Base-by-base conservation (phyloP, 305 asterid genomes). In the Withania somnifera region DNA sequence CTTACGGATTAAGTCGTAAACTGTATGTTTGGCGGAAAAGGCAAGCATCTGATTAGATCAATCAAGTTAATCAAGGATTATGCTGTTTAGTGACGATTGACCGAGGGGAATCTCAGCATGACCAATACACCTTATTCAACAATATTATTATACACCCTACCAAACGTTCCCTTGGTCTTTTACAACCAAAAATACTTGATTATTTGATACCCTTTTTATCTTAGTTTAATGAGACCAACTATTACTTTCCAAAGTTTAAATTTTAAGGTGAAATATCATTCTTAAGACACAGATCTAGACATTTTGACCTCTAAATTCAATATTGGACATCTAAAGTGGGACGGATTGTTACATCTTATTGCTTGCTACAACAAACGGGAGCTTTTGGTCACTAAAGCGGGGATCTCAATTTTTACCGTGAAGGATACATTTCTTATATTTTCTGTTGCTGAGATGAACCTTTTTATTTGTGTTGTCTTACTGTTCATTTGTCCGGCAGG, bases 401-500 rank as follows among this genome's bases (percentile, higher is more conserved):
- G 45, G 38, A 75, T 26, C 40, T 75, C 30, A n/a, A 75, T 14
- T 47, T 15, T 75, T 14, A 28, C 15, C 2, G 5, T n/a, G 47
- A 50, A 50, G 45, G 61, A 75, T 75, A 24, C 42, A 5, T 68
- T 38, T 40, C 77, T 68, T 68, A 20, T 20, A 11, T 34, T 40
- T 50, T 50, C 80, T 75, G 22, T 71, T 22, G 38, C 26, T 50
- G 52, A 68, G 26, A 47, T 50, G 40, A 51, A 34, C n/a, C n/a
- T 50, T 28, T 75, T 15, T 28, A 75, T 28, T 28, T 75, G 28
- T 7, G 2, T 50, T 28, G 47, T 26, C 45, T 83, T 67, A 14
- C 83, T 84, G 80, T 81, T 85, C 68, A 68, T 83, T 73, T 32
- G 28, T 78, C 53, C 82, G 82, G 82, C 92, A 97, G 99, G 99